Conservation (phyloP, 768 basidiomycete species). For the Crepidotus variabilis region DNA sequence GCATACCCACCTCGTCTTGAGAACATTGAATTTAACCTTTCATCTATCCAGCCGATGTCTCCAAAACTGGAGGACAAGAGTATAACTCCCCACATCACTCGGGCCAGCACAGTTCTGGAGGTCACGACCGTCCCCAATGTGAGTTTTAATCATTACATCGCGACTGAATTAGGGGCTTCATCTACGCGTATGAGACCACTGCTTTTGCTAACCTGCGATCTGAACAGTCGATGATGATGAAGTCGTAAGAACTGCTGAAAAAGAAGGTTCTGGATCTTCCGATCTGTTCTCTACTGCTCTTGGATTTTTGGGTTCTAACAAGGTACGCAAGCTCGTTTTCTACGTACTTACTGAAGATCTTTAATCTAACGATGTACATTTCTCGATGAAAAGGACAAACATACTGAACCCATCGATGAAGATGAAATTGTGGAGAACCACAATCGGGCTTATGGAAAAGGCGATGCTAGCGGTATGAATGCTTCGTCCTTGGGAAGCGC, state of each 20-base stretch:
- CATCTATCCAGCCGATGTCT: constrained; percentile 32
- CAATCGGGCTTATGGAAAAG: constrained; percentile 54
- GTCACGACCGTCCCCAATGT: constrained; percentile 25
- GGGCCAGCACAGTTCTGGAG: constrained; percentile 19
- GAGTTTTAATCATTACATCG: constrained; percentile 9
- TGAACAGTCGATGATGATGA: constrained; percentile 61
- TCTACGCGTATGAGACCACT: neutral
- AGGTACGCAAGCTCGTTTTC: constrained; percentile 30
- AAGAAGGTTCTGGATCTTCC: constrained; percentile 52
- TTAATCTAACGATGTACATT: neutral
- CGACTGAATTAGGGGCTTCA: neutral
- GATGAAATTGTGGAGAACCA: constrained; percentile 59
- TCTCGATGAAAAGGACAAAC: constrained; percentile 38
- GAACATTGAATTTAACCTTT: neutral
- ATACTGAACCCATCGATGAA: constrained; percentile 64
- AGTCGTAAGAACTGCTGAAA: constrained; percentile 51
- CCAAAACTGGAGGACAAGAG: constrained; percentile 62
- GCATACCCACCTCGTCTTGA: constrained; percentile 9
- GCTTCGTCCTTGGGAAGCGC: constrained; percentile 71
- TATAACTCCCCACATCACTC: constrained; percentile 55
- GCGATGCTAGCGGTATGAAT: constrained; percentile 45
- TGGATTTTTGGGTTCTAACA: constrained; percentile 46
- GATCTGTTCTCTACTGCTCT: constrained; percentile 57
- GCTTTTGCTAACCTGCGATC: constrained; percentile 2
- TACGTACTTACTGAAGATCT: neutral